Evolutionary conservation across 202 grass and related monocot species (phyloP), one percentile per base, ranked within the genome.

Genomic region (Elaeis oleifera): DNA sequence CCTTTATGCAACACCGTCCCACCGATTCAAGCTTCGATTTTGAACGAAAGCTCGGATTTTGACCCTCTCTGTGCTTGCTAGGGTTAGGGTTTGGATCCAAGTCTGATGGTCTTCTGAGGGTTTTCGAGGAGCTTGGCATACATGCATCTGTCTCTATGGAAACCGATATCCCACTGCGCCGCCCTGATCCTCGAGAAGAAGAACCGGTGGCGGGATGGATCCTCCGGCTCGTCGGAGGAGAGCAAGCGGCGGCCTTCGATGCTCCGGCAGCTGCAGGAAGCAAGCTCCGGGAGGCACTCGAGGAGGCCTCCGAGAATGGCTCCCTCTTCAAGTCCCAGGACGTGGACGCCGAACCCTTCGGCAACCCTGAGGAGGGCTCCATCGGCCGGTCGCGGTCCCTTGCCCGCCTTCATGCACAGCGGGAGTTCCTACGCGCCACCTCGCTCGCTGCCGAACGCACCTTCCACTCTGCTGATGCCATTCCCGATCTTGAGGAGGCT

Each of bases 81-180:
- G 36, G 36, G 36, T 44, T 44, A 44, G 70, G 50, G 18, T 63
- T 65, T 65, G 29, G 16, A 74, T 65, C 20, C 23, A 28, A 64
- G 20, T 56, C 76, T 72, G 73, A 90, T 90, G 83, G 70, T 72
- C 61, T 68, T 72, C 57, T 55, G 32, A 67, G 49, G 44, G 53
- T 18, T 44, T 56, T 27, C 57, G 61, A 51, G 51, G 59, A 62
- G 22, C 28, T 31, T 60, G 31, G 49, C 31, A 29, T 54, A 58
- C 62, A 99, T 99, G 94, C 94, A 89, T 99, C 75, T 99, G 31
- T 94, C 94, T 73, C 58, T 99, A 52, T 99, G 94, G 94, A 99
- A 99, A 77, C 94, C 88, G 80, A 77, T 99, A 48, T 92, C 94
- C 53, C 85, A 99, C 82, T 99, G 94, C 76, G 94, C 94, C 16